phyloP scores from a whole-genome alignment of 1,139 yeast species.

The Suhomyces choctaworum region DNA sequence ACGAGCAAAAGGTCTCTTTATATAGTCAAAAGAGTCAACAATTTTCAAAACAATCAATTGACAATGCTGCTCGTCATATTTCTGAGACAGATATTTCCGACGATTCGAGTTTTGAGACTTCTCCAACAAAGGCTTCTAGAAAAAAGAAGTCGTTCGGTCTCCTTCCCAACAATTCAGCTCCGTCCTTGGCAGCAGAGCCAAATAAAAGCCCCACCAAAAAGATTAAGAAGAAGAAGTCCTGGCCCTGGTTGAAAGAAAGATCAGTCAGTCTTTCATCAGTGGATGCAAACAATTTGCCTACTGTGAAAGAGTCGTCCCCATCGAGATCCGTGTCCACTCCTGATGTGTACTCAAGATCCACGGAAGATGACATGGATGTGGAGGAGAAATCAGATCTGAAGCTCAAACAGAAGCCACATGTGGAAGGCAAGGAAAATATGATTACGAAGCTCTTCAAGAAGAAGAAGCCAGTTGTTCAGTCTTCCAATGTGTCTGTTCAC shows the following conservation, averaged over 20 bases:
- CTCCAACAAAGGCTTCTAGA: slow-evolving; percentile 19
- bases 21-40: slow-evolving; percentile 5
- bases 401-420: slow-evolving; percentile 7
- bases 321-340: slow-evolving; percentile 41
- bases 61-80: slow-evolving; percentile 11
- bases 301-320: slow-evolving; percentile 24
- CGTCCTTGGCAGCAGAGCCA: slow-evolving; percentile 7
- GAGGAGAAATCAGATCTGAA: slow-evolving; percentile 6
- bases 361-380: slow-evolving; percentile 11
- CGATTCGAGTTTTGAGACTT: slow-evolving; percentile 18
- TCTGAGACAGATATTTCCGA: slow-evolving; percentile 14
- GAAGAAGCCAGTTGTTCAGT: slow-evolving; percentile 25
- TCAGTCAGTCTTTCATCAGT: slow-evolving; percentile 32
- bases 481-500: slow-evolving; percentile 6
- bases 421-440: slow-evolving; percentile 39
- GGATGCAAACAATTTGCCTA: slow-evolving; percentile 24
- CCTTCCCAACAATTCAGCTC: slow-evolving; percentile 15
- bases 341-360: slow-evolving; percentile 19
- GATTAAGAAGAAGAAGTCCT: slow-evolving; percentile 38
- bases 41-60: slow-evolving; percentile 8
- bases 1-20: slow-evolving; percentile 5
- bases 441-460: slow-evolving; percentile 47
- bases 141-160: slow-evolving; percentile 30
- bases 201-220: slow-evolving; percentile 20
- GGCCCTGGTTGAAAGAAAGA: slow-evolving; percentile 45